These are phyloP conservation scores for Globisporangium barbulae DNA, from an alignment of 352 stramenopile species.

Conservation along the genomic window DNA sequence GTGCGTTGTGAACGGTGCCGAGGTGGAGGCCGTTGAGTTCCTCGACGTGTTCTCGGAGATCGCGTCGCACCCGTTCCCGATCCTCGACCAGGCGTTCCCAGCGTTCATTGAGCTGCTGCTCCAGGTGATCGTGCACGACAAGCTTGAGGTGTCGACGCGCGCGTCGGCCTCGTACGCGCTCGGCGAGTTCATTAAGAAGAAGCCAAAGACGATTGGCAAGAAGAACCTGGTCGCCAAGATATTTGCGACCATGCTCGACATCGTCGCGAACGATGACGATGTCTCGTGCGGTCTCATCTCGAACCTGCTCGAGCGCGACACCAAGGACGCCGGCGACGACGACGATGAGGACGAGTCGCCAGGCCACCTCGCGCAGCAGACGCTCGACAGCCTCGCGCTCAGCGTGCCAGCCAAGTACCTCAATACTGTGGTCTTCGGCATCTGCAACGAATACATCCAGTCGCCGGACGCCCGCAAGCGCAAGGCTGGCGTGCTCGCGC, in stretches of 20 bases:
- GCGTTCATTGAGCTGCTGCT: constrained; percentile 82
- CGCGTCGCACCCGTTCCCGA: constrained; percentile 78
- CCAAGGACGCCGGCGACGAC: constrained; percentile 44
- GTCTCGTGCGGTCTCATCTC: constrained; percentile 84
- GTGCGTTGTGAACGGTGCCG: constrained; percentile 72
- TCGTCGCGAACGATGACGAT: constrained; percentile 69
- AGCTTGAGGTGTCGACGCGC: constrained; percentile 75
- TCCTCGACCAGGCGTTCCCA: constrained; percentile 78
- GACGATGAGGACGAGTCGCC: constrained; percentile 81
- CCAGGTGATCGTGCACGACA: constrained; percentile 73
- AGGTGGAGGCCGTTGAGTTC: constrained; percentile 83
- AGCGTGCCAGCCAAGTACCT: constrained; percentile 83
- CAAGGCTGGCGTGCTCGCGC: constrained; percentile 95
- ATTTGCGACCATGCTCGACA: constrained; percentile 85
- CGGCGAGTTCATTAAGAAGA: constrained; percentile 86
- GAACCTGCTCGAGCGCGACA: constrained; percentile 72
- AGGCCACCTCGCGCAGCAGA: constrained; percentile 82
- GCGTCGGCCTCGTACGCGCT: constrained; percentile 80
- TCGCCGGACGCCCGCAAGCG: constrained; percentile 87
- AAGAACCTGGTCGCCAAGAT: constrained; percentile 79
- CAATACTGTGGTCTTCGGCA: constrained; percentile 67
- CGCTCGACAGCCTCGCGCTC: constrained; percentile 77
- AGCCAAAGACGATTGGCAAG: constrained; percentile 88
- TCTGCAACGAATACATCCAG: constrained; percentile 89
- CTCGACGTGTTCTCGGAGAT: constrained; percentile 86